Base-by-base conservation (phyloP, 805 yeast species). In the Lachancea sp. region DNA sequence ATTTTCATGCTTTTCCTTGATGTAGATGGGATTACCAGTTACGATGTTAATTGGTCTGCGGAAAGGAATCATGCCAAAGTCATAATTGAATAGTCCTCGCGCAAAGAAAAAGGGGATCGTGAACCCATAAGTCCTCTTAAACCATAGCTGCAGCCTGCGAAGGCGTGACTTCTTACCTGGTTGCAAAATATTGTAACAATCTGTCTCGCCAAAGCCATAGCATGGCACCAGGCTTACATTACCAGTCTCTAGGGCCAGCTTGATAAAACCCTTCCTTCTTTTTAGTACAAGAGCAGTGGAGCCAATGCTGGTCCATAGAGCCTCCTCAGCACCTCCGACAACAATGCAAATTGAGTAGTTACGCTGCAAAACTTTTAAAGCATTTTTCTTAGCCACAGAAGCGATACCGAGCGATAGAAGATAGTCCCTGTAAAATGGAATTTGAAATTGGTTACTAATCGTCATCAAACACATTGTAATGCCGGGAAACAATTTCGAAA, bases 281-380 rank as follows among this genome's bases (percentile, higher is more conserved):
- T 78, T 71, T 30, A 92, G 64, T 0, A 92, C 85, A 34, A 92
- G 64, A 43, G 83, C 82, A 49, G 77, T 73, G 1, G 63, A 56
- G 7, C 77, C 76, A 0, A 83, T 79, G 40, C 69, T 67, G 5
- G 85, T 76, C 20, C 85, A 59, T 26, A 92, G 67, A 1, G 94
- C 78, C 55, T 92, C 98, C 45, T 87, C 83, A 0, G 97, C 97
- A 0, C 98, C 98, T 2, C 98, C 98, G 18, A 92, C 80, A 1
- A 92, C 97, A 43, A 92, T 80, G 46, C 90, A 83, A 9, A 89
- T 82, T 2, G 95, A 83, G 50, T 77, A 80, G 48, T 81, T 77
- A 42, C 77, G 73, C 36, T 63, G 58, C 35, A 92, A 69, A 20
- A 86, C 68, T 19, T 79, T 71, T 45, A 74, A 64, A 33, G 92